These are phyloP conservation scores for Leccinum laetum DNA, from an alignment of 1,284 basidiomycete species.

Conservation along the genomic window DNA sequence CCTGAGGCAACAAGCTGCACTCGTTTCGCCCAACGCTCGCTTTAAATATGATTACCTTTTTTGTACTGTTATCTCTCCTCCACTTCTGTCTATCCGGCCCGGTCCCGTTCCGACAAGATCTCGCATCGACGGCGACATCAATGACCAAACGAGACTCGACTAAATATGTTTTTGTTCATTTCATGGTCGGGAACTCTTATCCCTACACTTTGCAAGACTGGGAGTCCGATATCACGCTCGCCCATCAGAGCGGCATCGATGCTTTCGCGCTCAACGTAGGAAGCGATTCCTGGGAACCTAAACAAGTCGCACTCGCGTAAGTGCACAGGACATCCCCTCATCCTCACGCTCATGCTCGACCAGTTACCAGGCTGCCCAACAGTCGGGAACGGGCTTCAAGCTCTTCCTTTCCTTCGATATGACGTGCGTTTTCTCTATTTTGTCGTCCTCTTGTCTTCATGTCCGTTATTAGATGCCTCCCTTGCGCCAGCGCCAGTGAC, in stretches of 20 bases:
- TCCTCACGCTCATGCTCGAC: conserved; percentile 4
- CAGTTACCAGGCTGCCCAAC: conserved; percentile 52
- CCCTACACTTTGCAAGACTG: conserved; percentile 63
- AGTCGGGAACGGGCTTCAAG: conserved; percentile 64
- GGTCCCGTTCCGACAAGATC: conserved; percentile 7
- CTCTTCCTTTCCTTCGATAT: conserved; percentile 83
- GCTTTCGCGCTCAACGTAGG: conserved; percentile 72
- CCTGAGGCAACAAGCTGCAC: conserved; percentile 17
- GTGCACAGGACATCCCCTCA: conserved; percentile 26
- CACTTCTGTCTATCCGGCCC: conserved; percentile 15
- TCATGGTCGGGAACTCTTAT: conserved; percentile 69
- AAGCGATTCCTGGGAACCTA: conserved; percentile 63
- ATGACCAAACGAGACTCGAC: conserved; percentile 19
- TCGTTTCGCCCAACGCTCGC: conserved; percentile 16
- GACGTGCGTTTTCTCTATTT: conserved; percentile 45
- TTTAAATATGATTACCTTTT: conserved; percentile 16
- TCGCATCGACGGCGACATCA: conserved; percentile 1
- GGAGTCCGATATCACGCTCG: conserved; percentile 55
- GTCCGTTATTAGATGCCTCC: conserved; percentile 43
- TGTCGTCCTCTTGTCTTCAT: conserved; percentile 1
- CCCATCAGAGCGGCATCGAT: conserved; percentile 60
- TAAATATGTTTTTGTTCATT: conserved; percentile 65
- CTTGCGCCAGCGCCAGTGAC: conserved; percentile 56
- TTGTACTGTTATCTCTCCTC: conserved; percentile 2
- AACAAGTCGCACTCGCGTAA: conserved; percentile 65